A percentile compares a stretch with the other conserved stretches of the same genome.
phyloP scores from a whole-genome alignment of 768 basidiomycete species.

The Tephrocybe sp. region DNA sequence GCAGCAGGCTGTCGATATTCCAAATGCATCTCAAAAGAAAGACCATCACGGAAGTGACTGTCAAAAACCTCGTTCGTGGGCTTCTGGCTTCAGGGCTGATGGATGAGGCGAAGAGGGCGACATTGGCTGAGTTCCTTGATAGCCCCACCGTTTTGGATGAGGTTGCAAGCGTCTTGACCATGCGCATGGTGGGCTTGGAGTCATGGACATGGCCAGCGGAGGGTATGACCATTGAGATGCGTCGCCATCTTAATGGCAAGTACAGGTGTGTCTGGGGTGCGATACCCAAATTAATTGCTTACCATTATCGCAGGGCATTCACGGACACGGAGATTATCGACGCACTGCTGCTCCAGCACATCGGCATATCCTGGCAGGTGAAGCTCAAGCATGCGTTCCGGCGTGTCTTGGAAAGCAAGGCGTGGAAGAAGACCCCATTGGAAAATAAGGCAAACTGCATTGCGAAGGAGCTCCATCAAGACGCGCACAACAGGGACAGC shows the following conservation, averaged over 20 bases:
- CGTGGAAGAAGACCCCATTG: constrained; percentile 31
- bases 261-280: constrained; percentile 29
- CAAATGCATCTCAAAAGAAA: constrained; percentile 25
- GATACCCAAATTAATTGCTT: background rate
- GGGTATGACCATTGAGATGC: constrained; percentile 43
- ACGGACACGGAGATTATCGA: constrained; percentile 49
- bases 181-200: constrained; percentile 41
- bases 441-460: constrained; percentile 19
- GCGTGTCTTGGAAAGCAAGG: constrained; percentile 31
- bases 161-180: constrained; percentile 43
- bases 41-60: constrained; percentile 24
- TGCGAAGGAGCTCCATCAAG: constrained; percentile 19
- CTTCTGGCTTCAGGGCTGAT: constrained; percentile 36
- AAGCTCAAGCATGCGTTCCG: constrained; percentile 31
- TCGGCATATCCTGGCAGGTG: constrained; percentile 43
- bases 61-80: constrained; percentile 32
- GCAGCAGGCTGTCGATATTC: constrained; percentile 28
- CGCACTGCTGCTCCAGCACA: constrained; percentile 42
- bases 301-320: constrained; percentile 33
- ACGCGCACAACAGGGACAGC: constrained; percentile 1
- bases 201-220: constrained; percentile 45
- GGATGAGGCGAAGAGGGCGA: constrained; percentile 39
- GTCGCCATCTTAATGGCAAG: constrained; percentile 48
- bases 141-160: constrained; percentile 39
- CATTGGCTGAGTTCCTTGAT: constrained; percentile 39